These are phyloP conservation scores for Wickerhamomyces kurtzmanii DNA, from an alignment of 805 yeast species.

Conservation along the genomic window DNA sequence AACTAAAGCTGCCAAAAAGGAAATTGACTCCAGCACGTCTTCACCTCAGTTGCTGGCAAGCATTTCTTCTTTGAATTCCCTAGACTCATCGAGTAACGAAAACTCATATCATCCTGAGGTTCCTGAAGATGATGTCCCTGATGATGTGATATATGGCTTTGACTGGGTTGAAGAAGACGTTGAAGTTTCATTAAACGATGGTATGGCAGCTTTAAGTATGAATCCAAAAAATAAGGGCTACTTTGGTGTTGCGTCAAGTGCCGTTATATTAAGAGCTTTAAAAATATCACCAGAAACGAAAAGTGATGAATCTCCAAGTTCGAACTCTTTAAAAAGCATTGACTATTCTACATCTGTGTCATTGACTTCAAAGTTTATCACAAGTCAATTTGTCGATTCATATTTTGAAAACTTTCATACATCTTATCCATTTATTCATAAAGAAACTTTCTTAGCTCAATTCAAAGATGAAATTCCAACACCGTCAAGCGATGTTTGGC, in stretches of 20 bases:
- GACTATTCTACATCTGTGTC: slow-evolving; percentile 17
- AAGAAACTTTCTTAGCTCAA: slow-evolving; percentile 39
- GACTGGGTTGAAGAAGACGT: slow-evolving; percentile 51
- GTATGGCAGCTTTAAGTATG: slow-evolving; percentile 54
- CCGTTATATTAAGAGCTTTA: slow-evolving; percentile 41
- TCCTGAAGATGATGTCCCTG: slow-evolving; percentile 27
- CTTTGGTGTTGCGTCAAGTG: slow-evolving; percentile 55
- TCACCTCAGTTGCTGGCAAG: slow-evolving; percentile 2
- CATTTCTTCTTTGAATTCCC: too few relatives aligned
- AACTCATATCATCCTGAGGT: slow-evolving; percentile 15
- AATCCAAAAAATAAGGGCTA: slow-evolving; percentile 49
- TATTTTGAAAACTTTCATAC: slow-evolving; percentile 53
- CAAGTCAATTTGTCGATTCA: slow-evolving; percentile 30
- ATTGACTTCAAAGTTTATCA: slow-evolving; percentile 17
- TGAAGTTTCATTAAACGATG: slow-evolving; percentile 31
- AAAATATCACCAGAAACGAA: slow-evolving; percentile 22
- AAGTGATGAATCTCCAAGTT: too few relatives aligned
- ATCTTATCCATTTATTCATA: slow-evolving; percentile 50
- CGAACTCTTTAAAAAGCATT: too few relatives aligned
- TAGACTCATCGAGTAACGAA: slow-evolving; percentile 3
- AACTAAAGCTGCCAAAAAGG: slow-evolving; percentile 3
- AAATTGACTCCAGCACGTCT: slow-evolving; percentile 1
- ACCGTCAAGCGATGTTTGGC: slow-evolving; percentile 37
- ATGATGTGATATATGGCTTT: slow-evolving; percentile 39
- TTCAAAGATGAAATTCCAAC: slow-evolving; percentile 31